A percentile compares a stretch with the other conserved stretches of the same genome.
Evolutionary conservation across 2,329 filamentous ascomycete genomes (phyloP).

Genomic region (Arthrobotrys megalospora): DNA sequence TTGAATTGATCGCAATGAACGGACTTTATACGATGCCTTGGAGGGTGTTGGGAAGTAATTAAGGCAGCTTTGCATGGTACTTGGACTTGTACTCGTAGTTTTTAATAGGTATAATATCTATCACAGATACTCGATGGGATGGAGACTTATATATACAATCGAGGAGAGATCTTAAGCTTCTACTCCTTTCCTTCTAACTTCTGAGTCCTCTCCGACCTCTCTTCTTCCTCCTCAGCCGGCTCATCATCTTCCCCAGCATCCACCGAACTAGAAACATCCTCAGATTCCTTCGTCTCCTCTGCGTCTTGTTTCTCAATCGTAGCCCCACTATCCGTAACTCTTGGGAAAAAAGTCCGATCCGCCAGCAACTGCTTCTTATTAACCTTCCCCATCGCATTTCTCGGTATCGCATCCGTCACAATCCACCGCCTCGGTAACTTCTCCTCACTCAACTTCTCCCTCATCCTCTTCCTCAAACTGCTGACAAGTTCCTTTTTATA

Average conservation of each 20-base stretch:
- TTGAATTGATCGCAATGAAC: no score
- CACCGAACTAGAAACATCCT: background rate
- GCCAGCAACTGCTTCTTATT: slow-evolving; percentile 44
- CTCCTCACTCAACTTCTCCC: slow-evolving; percentile 82
- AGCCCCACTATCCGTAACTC: background rate
- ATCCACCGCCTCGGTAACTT: slow-evolving; percentile 94
- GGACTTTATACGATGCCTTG: background rate
- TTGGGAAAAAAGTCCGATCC: slow-evolving; percentile 8
- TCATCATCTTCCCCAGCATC: background rate
- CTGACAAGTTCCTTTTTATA: slow-evolving; percentile 18
- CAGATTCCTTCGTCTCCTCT: background rate
- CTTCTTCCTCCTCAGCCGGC: background rate
- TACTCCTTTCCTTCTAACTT: background rate
- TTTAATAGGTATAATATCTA: no score
- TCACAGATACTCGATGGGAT: no score
- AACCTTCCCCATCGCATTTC: slow-evolving; percentile 95
- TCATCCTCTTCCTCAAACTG: slow-evolving; percentile 66
- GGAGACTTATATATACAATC: background rate
- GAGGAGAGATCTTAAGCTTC: background rate
- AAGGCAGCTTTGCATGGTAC: no score
- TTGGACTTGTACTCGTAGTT: no score
- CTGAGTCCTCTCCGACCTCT: background rate
- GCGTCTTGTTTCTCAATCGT: background rate
- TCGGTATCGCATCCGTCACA: slow-evolving; percentile 82
- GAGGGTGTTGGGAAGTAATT: background rate